phyloP scores from a whole-genome alignment of 2,329 filamentous ascomycete genomes.

The Clathrospora elynae region DNA sequence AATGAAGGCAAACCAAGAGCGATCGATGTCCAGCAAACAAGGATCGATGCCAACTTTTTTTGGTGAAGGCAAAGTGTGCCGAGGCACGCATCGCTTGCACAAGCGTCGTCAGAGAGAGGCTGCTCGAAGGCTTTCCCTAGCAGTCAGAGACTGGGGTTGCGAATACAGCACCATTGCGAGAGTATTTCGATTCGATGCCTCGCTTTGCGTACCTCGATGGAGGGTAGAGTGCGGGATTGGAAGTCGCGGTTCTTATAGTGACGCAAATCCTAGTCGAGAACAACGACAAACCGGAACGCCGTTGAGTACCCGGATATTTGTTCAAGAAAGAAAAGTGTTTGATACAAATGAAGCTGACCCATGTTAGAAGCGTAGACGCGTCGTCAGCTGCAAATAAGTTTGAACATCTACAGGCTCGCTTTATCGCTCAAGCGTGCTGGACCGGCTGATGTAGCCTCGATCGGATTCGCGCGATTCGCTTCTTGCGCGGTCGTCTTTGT shows the following conservation, averaged over 20 bases:
- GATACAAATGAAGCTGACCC: slow-evolving; percentile 21
- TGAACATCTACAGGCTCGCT: slow-evolving; percentile 19
- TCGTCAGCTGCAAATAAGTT: slow-evolving; percentile 28
- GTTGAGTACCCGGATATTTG: slow-evolving; percentile 17
- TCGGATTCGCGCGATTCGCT: slow-evolving; percentile 44
- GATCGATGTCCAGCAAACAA: slow-evolving; percentile 14
- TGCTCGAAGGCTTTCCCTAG: slow-evolving; percentile 5
- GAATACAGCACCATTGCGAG: slow-evolving; percentile 9
- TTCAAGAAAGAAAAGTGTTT: slow-evolving; percentile 30
- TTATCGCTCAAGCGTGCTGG: slow-evolving; percentile 45
- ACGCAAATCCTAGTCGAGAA: slow-evolving; percentile 10
- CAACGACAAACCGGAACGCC: slow-evolving; percentile 17
- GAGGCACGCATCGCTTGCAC: too few species aligned
- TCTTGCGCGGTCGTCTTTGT: slow-evolving; percentile 38
- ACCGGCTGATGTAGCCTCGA: slow-evolving; percentile 41
- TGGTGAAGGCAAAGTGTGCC: slow-evolving; percentile 11
- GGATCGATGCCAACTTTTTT: slow-evolving; percentile 23
- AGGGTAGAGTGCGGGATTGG: slow-evolving; percentile 13
- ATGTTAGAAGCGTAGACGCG: slow-evolving; percentile 26
- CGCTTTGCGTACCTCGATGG: slow-evolving; percentile 14
- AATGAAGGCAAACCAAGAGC: slow-evolving; percentile 13
- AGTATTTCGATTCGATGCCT: slow-evolving; percentile 11
- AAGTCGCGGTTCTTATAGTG: slow-evolving; percentile 17
- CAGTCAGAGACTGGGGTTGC: slow-evolving; percentile 7
- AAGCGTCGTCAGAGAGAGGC: too few species aligned